Evolutionary conservation across 2,329 filamentous ascomycete species (phyloP).

Genomic region (Paraphaeosphaeria sporulosa): DNA sequence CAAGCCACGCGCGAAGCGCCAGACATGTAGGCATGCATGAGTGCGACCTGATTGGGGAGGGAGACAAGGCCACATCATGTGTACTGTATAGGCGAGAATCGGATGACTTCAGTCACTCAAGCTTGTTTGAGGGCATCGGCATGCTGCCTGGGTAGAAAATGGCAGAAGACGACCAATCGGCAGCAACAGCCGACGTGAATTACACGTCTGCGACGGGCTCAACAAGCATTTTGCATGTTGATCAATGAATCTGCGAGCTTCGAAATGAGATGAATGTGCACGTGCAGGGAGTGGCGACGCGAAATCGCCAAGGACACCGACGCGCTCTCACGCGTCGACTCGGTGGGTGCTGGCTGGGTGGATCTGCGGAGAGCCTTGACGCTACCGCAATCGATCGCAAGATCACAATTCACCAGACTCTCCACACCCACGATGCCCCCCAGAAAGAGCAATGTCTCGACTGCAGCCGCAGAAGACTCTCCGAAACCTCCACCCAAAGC

Average conservation of each 20-base stretch:
- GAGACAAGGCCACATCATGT: neutral
- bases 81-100: neutral
- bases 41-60: neutral
- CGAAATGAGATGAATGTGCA: neutral
- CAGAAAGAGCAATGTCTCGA: conserved; percentile 57
- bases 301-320: conserved; percentile 23
- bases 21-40: neutral
- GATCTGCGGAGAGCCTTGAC: conserved; percentile 7
- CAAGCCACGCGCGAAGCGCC: neutral
- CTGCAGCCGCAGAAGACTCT: conserved; percentile 40
- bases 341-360: conserved; percentile 4
- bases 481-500: conserved; percentile 30
- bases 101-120: neutral
- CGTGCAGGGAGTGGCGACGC: conserved; percentile 2
- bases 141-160: neutral
- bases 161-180: neutral
- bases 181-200: neutral
- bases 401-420: conserved; percentile 8
- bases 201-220: neutral
- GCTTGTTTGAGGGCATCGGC: neutral
- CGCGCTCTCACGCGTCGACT: conserved; percentile 41
- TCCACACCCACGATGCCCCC: conserved; percentile 50
- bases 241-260: neutral
- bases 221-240: neutral
- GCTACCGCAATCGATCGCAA: conserved; percentile 17